Evolutionary conservation across 441 rosid genomes (phyloP).

Genomic region (Erodium moschatum): DNA sequence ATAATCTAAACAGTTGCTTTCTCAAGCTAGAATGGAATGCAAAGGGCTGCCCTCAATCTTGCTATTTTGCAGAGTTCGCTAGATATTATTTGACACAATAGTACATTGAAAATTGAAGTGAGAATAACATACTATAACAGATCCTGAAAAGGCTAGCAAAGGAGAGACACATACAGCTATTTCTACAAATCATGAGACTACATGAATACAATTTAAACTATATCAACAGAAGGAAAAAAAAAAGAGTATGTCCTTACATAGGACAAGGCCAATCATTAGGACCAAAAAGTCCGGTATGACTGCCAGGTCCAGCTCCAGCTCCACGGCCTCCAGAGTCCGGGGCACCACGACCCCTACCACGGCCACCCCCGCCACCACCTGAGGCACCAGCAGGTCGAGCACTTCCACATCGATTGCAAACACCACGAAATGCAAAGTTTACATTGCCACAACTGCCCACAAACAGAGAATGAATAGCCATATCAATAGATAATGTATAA

Average conservation of each 20-base stretch:
- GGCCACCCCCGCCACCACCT: slow-evolving; percentile 61
- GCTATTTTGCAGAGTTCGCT: too few relatives aligned
- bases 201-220: neutral
- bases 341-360: slow-evolving; percentile 73
- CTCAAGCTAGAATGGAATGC: neutral
- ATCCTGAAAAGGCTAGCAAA: neutral
- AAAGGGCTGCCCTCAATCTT: too few relatives aligned
- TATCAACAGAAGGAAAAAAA: slow-evolving; percentile 4
- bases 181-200: slow-evolving; percentile 9
- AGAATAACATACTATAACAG: neutral
- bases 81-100: neutral
- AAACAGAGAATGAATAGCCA: slow-evolving; percentile 27
- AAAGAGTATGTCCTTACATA: slow-evolving; percentile 53
- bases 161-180: neutral
- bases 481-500: slow-evolving; percentile 12
- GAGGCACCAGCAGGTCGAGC: slow-evolving; percentile 84
- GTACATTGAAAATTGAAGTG: neutral
- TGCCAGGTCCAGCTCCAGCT: slow-evolving; percentile 24
- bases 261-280: slow-evolving; percentile 99
- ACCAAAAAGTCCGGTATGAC: slow-evolving; percentile 76
- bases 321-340: slow-evolving; percentile 43
- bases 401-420: slow-evolving; percentile 88
- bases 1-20: neutral
- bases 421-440: slow-evolving; percentile 93
- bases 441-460: slow-evolving; percentile 80